A percentile compares a stretch with the other conserved stretches of the same genome.
Conservation (phyloP, 306 rosid species). For the Coriaria nepalensis region DNA sequence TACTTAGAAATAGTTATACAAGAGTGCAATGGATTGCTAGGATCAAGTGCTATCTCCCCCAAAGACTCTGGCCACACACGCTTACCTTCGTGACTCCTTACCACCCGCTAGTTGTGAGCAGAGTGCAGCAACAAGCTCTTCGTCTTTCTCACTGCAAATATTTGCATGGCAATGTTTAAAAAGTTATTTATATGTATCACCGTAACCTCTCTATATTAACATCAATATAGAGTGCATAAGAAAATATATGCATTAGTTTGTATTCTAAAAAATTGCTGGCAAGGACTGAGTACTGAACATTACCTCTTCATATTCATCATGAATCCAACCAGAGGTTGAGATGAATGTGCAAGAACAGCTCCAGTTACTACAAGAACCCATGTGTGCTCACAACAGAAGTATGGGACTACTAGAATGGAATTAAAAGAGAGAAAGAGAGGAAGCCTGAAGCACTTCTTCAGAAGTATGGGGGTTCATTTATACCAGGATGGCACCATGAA, state of each 20-base stretch:
- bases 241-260: not conserved
- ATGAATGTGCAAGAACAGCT: constrained; percentile 96
- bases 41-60: no score
- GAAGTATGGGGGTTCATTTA: constrained; percentile 13
- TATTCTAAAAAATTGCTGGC: not conserved
- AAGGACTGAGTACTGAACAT: constrained; percentile 14
- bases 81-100: constrained; percentile 43
- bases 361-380: constrained; percentile 50
- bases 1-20: no score
- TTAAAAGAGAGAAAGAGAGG: not conserved
- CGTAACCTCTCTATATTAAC: not conserved
- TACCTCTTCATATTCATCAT: constrained; percentile 99
- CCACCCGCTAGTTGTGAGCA: constrained; percentile 43
- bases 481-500: constrained; percentile 93
- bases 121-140: constrained; percentile 88
- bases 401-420: constrained; percentile 4
- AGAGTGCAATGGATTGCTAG: no score
- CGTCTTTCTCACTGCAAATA: constrained; percentile 66
- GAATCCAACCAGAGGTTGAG: constrained; percentile 95
- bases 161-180: constrained; percentile 6
- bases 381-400: constrained; percentile 5
- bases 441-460: no score
- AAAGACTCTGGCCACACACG: constrained; percentile 1
- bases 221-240: not conserved
- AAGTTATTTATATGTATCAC: not conserved